Base-by-base conservation (phyloP, 305 asterid species). In the Fraxinus floribunda region DNA sequence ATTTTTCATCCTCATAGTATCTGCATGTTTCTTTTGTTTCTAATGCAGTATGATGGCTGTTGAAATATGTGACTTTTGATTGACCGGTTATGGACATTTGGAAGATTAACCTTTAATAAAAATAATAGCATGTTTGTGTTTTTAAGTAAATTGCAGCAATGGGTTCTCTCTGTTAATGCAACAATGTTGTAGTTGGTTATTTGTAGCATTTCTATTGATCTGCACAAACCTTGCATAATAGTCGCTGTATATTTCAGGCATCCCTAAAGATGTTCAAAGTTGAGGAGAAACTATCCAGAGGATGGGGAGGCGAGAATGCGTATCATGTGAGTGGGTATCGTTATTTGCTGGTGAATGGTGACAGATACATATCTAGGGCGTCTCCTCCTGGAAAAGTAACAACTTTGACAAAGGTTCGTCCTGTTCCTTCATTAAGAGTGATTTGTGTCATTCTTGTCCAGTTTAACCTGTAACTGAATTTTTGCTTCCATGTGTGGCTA, bases 281-380 rank as follows among this genome's bases (percentile, higher is more conserved):
- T 83, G 99, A 96, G 87, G 98, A 96, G 89, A 96, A 88, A 93
- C 89, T 96, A 81, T 93, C 97, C 34, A 91, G 95, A 91, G 99
- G 98, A 46, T 96, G 98, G 98, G 99, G 92, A 78, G 99, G 99
- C 41, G 98, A 96, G 89, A 94, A 94, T 86, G 99, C 99, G 15
- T 96, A 96, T 88, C 99, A 96, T 71, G 99, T 96, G 78, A 85
- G 95, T 86, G 98, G 99, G 71, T 96, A 96, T 83, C 97, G 98
- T 62, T 96, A 96, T 86, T 88, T 96, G 87, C 91, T 96, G 84
- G 91, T 92, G 85, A 98, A 94, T 87, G 92, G 93, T 62, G 97
- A 96, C 83, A 90, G 91, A 88, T 80, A 39, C 76, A 83, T 86
- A 81, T 94, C 99, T 64, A 91, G 99, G 88, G 94, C 97, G 68